Base-by-base conservation (phyloP, 768 basidiomycete species). In the Pisolithus tinctorius region DNA sequence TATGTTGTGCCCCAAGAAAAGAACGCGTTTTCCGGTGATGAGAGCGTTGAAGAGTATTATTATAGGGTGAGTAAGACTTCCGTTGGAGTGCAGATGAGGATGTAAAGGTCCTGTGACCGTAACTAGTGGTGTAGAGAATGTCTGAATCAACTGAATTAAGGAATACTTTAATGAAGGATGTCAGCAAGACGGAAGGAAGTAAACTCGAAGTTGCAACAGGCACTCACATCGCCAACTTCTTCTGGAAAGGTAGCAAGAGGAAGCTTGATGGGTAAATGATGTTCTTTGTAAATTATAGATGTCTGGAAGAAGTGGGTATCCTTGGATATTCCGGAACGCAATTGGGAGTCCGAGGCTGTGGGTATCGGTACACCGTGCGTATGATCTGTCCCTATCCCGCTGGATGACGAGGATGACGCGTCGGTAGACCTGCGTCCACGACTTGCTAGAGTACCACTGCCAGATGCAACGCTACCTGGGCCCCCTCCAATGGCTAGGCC, bases 221-320 rank as follows among this genome's bases (percentile, higher is more conserved):
- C 68, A 74, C 83, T 64, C 64, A 97, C 95, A 68, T 97, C 94
- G 42, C 96, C 94, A 51, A 99, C 91, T 74, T 99, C 96, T 66
- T 94, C 91, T 0, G 89, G 79, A 64, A 96, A 97, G 1, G 86
- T 88, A 17, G 83, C 81, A 43, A 96, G 70, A 0, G 96, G 96
- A 67, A 98, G 81, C 61, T 91, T 86, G 63, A 98, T 92, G 13
- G 93, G 94, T 29, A 97, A 68, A 27, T 81, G 80, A 55, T 93
- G 84, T 50, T 84, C 84, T 65, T 85, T 86, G 69, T 93, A 95
- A 13, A 75, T 80, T 50, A 95, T 87, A 10, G 79, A 77, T 1
- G 94, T 90, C 62, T 93, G 85, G 69, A 82, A 97, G 63, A 89
- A 95, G 64, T 97, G 94, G 36, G 94, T 97, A 75, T 99, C 95